Evolutionary conservation across 2,329 filamentous ascomycete species (phyloP).

Genomic region (Hypomyces rosellus): DNA sequence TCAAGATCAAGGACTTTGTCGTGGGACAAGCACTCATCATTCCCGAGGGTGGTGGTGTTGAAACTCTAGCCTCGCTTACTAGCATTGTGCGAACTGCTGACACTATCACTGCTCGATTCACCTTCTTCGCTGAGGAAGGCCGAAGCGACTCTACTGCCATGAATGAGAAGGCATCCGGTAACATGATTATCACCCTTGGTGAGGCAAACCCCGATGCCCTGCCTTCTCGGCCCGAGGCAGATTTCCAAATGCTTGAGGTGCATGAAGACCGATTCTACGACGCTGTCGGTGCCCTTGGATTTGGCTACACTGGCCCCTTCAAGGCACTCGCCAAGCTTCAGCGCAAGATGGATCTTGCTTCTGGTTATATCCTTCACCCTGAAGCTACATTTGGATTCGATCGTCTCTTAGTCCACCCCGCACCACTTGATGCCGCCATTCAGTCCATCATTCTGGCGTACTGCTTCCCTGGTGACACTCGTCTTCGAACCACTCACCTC

Average conservation of each 20-base stretch:
- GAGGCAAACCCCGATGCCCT: slow-evolving; percentile 14
- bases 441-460: slow-evolving; percentile 26
- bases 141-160: background rate
- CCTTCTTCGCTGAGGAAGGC: background rate
- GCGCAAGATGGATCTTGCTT: slow-evolving; percentile 11
- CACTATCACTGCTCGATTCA: background rate
- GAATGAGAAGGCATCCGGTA: slow-evolving; percentile 1
- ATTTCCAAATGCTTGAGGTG: slow-evolving; percentile 16
- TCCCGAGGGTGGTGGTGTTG: background rate
- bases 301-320: slow-evolving; percentile 17
- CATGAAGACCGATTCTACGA: slow-evolving; percentile 17
- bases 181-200: slow-evolving; percentile 16
- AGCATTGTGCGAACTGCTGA: background rate
- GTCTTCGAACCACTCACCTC: slow-evolving; percentile 24
- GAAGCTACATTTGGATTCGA: background rate
- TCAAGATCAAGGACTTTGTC: background rate
- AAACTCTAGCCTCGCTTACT: background rate
- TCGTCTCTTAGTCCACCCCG: slow-evolving; percentile 24
- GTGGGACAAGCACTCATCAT: background rate
- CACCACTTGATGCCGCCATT: slow-evolving; percentile 25
- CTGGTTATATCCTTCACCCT: background rate
- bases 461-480: slow-evolving; percentile 22
- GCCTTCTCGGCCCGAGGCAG: slow-evolving; percentile 8
- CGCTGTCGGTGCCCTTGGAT: slow-evolving; percentile 14
- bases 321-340: slow-evolving; percentile 10